Conservation (phyloP, 768 basidiomycete species). For the Kwoniella bestiolae region DNA sequence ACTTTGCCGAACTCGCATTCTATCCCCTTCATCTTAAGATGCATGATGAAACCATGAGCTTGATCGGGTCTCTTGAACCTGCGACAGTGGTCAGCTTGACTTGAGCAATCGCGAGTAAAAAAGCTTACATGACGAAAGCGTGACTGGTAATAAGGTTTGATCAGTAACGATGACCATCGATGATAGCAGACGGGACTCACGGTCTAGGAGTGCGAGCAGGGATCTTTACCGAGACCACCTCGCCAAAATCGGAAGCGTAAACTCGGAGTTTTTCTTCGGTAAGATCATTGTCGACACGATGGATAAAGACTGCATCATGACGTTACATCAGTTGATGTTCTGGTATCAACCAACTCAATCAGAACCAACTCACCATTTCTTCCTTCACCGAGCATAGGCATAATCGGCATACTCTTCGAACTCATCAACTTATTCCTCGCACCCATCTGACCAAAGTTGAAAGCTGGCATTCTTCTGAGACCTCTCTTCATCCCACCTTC, state of each 20-base stretch:
- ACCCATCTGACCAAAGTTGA: conserved; percentile 16
- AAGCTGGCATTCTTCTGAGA: conserved; percentile 19
- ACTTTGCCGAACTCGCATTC: conserved; percentile 46
- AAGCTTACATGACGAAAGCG: conserved; percentile 41
- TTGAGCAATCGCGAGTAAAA: background rate
- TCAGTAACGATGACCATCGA: background rate
- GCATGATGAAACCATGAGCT: conserved; percentile 34
- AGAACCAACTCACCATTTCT: conserved; percentile 31
- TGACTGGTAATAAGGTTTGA: no score
- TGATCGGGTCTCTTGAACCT: conserved; percentile 37
- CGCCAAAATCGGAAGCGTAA: conserved; percentile 31
- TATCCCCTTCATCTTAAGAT: conserved; percentile 20
- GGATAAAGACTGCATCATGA: conserved; percentile 33
- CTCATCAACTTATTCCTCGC: conserved; percentile 9
- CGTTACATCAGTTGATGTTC: background rate
- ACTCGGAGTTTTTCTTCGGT: conserved; percentile 22
- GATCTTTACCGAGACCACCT: conserved; percentile 32
- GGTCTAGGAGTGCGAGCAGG: conserved; percentile 12
- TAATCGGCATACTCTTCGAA: conserved; percentile 20
- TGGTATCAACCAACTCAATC: background rate
- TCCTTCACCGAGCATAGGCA: conserved; percentile 23
- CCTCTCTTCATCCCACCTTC: background rate
- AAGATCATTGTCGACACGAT: conserved; percentile 15
- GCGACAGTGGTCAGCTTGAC: background rate
- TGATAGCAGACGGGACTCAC: background rate